These are phyloP conservation scores for Tolypocladium tundrense DNA, from an alignment of 2,329 filamentous ascomycete species.

Conservation along the genomic window DNA sequence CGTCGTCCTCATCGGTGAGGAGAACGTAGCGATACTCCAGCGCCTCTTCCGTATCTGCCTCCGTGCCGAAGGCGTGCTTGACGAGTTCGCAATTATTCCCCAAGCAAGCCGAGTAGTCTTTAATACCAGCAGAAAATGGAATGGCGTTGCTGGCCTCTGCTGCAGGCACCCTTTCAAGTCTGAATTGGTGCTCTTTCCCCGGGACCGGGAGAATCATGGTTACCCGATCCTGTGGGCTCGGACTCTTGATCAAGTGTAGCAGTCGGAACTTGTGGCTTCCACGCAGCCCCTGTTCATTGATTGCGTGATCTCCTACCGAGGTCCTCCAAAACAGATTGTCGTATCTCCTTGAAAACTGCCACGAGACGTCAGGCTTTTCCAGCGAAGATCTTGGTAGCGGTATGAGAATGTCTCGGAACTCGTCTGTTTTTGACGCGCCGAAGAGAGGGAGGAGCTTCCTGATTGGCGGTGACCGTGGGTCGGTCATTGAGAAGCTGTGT, in stretches of 20 bases:
- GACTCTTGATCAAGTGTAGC: constrained; percentile 56
- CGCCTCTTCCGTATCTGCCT: constrained; percentile 33
- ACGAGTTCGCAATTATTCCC: constrained; percentile 24
- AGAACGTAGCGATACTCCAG: constrained; percentile 62
- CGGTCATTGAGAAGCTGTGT: constrained; percentile 62
- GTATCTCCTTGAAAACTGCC: constrained; percentile 49
- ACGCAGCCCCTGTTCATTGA: constrained; percentile 45
- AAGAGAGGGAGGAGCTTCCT: constrained; percentile 64
- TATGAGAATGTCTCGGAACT: constrained; percentile 69
- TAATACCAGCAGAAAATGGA: constrained; percentile 48
- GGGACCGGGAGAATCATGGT: constrained; percentile 45
- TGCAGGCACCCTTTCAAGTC: constrained; percentile 44
- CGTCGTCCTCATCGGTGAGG: constrained; percentile 60
- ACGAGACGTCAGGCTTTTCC: constrained; percentile 31
- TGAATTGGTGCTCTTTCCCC: constrained; percentile 28
- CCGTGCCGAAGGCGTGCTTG: constrained; percentile 19
- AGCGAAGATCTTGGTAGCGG: constrained; percentile 39
- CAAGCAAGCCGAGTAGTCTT: constrained; percentile 46
- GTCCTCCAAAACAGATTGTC: constrained; percentile 67
- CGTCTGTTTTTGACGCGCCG: constrained; percentile 60
- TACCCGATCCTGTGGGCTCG: constrained; percentile 35
- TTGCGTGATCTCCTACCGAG: constrained; percentile 47
- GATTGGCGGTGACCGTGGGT: constrained; percentile 50
- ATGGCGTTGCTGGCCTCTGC: constrained; percentile 43
- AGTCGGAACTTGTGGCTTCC: constrained; percentile 61